Percentiles rank a stretch among this genome's conserved stretches.
Conservation (phyloP, 163 green algal genomes). For the Coccomyxa subellipsoidea region DNA sequence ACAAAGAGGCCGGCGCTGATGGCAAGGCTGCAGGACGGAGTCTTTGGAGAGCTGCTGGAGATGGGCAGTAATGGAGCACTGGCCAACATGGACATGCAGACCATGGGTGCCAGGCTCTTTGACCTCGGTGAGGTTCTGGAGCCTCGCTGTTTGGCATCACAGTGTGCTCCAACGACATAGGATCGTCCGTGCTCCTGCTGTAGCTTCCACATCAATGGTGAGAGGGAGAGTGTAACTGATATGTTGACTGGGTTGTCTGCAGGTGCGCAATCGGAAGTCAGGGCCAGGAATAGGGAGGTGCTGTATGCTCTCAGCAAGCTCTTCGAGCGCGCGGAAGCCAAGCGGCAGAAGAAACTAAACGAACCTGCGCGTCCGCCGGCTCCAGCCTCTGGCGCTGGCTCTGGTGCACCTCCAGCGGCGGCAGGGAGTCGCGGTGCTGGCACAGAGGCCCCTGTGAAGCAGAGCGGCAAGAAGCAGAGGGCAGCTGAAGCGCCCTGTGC, state of each 20-base stretch:
- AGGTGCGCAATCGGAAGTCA: slow-evolving; percentile 36
- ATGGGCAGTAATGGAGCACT: slow-evolving; percentile 3
- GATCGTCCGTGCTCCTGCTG: too few relatives aligned
- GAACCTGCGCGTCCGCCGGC: not conserved
- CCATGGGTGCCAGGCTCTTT: not conserved
- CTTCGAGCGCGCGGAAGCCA: slow-evolving; percentile 27
- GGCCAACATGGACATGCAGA: not conserved
- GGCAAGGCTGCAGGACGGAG: slow-evolving; percentile 42
- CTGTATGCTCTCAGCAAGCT: slow-evolving; percentile 47
- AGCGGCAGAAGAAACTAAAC: not conserved
- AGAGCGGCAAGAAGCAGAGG: not conserved
- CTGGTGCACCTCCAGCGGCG: not conserved
- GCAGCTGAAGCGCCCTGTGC: not conserved
- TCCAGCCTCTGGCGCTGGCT: too few relatives aligned
- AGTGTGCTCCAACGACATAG: too few relatives aligned
- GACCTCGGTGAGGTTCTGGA: slow-evolving; percentile 5
- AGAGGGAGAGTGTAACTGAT: not conserved
- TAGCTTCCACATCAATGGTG: not conserved
- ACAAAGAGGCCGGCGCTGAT: slow-evolving; percentile 43
- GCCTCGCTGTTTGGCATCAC: not conserved
- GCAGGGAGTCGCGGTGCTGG: not conserved
- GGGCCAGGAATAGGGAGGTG: slow-evolving; percentile 43
- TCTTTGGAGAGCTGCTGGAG: slow-evolving; percentile 4
- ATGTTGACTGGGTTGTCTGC: not conserved
- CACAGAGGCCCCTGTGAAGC: not conserved